Evolutionary conservation across 352 stramenopile genomes (phyloP).

Genomic region (Globisporangium cystogenes): DNA sequence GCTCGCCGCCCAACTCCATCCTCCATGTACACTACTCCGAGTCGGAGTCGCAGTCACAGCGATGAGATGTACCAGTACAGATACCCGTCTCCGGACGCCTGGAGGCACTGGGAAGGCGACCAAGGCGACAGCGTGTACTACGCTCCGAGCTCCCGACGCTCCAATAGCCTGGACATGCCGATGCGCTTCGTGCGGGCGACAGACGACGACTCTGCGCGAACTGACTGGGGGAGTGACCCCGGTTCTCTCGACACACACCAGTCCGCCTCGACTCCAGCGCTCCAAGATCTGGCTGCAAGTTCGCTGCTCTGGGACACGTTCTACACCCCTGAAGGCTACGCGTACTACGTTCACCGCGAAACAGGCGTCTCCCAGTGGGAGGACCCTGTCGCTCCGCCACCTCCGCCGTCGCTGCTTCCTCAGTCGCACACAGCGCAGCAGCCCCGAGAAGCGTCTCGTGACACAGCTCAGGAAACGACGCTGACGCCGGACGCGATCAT

Average conservation of each 20-base stretch:
- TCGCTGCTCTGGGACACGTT: slow-evolving; percentile 49
- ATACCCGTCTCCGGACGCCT: not conserved
- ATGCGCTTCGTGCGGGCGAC: not conserved
- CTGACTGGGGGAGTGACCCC: not conserved
- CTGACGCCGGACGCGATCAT: slow-evolving; percentile 38
- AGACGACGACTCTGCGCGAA: not conserved
- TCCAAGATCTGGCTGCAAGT: not conserved
- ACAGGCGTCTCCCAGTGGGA: slow-evolving; percentile 79
- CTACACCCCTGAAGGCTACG: slow-evolving; percentile 68
- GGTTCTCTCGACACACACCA: not conserved
- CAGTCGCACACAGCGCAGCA: not conserved
- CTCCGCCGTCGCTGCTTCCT: not conserved
- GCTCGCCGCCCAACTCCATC: not conserved
- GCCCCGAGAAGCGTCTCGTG: not conserved
- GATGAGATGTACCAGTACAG: slow-evolving; percentile 6
- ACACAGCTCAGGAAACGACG: not conserved
- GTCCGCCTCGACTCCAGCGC: not conserved
- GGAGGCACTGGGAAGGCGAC: not conserved
- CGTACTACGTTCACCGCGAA: slow-evolving; percentile 69
- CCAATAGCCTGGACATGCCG: slow-evolving; percentile 6
- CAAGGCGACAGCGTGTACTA: not conserved
- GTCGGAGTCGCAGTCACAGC: slow-evolving; percentile 9
- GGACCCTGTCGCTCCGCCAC: slow-evolving; percentile 19
- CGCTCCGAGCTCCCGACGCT: not conserved
- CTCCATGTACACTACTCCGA: not conserved